Percentiles rank a stretch among this genome's conserved stretches.
These are phyloP conservation scores for Elongisporangium senticosum DNA, from an alignment of 352 stramenopile species.

Conservation along the genomic window DNA sequence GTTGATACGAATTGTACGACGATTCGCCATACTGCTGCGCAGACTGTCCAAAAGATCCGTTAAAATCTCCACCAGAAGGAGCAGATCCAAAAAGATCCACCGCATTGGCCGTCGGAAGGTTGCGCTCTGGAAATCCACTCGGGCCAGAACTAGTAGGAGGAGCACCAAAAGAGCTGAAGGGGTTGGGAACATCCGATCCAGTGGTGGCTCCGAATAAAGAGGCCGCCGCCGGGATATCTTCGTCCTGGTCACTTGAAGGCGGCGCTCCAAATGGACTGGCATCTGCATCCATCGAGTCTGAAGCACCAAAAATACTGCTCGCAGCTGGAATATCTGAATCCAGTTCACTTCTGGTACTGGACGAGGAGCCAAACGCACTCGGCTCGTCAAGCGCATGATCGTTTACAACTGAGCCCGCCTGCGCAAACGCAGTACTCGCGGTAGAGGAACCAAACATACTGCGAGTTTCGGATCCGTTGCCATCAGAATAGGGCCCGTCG, in stretches of 20 bases:
- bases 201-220: slow-evolving; percentile 60
- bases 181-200: slow-evolving; percentile 37
- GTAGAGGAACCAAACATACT: slow-evolving; percentile 45
- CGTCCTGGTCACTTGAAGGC: slow-evolving; percentile 5
- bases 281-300: slow-evolving; percentile 1
- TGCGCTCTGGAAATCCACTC: slow-evolving; percentile 23
- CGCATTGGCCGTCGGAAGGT: slow-evolving; percentile 48
- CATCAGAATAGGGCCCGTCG: slow-evolving; percentile 52
- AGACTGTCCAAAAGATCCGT: slow-evolving; percentile 25
- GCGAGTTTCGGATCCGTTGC: slow-evolving; percentile 46
- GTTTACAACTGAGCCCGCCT: slow-evolving; percentile 18
- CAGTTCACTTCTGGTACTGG: slow-evolving; percentile 23
- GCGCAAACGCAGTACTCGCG: slow-evolving; percentile 22
- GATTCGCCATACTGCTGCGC: slow-evolving; percentile 18
- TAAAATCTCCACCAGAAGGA: slow-evolving; percentile 24
- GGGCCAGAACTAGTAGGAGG: slow-evolving; percentile 5
- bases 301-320: slow-evolving; percentile 1
- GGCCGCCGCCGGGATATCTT: slow-evolving; percentile 32
- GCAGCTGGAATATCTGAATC: neutral
- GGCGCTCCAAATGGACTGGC: neutral
- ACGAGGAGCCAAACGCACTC: slow-evolving; percentile 19
- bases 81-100: slow-evolving; percentile 52
- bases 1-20: slow-evolving; percentile 28
- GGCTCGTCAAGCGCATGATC: slow-evolving; percentile 10
- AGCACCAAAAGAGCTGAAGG: slow-evolving; percentile 42